phyloP scores from a whole-genome alignment of 2,329 filamentous ascomycete species.

The Aspergillus melleus region DNA sequence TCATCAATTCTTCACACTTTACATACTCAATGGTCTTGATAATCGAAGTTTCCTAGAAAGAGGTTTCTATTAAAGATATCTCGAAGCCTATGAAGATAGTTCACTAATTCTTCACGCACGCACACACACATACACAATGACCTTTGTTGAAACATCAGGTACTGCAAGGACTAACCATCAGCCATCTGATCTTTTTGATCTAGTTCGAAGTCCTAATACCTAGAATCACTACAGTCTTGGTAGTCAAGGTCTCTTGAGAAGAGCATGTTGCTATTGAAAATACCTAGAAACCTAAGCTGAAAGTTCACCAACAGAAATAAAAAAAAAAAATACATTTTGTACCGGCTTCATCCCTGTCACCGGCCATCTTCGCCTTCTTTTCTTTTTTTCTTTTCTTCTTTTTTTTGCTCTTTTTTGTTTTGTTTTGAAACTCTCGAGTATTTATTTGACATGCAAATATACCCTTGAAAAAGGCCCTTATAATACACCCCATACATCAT shows the following conservation, averaged over 20 bases:
- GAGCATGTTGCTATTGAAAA: not conserved
- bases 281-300: not conserved
- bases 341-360: not conserved
- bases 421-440: conserved; percentile 25
- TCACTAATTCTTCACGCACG: not conserved
- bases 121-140: too few species aligned
- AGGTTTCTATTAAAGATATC: not conserved
- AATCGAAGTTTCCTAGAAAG: not conserved
- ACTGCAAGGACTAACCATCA: too few species aligned
- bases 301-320: not conserved
- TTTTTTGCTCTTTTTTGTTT: conserved; percentile 37
- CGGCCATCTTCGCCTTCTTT: conserved; percentile 8
- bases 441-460: conserved; percentile 6
- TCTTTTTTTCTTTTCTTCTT: conserved; percentile 35
- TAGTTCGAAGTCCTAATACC: too few species aligned
- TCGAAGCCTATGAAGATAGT: not conserved
- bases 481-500: conserved; percentile 7
- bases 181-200: too few species aligned
- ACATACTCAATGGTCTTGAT: not conserved
- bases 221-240: too few species aligned
- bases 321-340: not conserved
- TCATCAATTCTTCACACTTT: conserved; percentile 1
- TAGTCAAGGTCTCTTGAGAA: not conserved
- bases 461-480: conserved; percentile 3
- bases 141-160: too few species aligned